phyloP scores from a whole-genome alignment of 1,284 basidiomycete genomes.

The Sporisorium sorghi region DNA sequence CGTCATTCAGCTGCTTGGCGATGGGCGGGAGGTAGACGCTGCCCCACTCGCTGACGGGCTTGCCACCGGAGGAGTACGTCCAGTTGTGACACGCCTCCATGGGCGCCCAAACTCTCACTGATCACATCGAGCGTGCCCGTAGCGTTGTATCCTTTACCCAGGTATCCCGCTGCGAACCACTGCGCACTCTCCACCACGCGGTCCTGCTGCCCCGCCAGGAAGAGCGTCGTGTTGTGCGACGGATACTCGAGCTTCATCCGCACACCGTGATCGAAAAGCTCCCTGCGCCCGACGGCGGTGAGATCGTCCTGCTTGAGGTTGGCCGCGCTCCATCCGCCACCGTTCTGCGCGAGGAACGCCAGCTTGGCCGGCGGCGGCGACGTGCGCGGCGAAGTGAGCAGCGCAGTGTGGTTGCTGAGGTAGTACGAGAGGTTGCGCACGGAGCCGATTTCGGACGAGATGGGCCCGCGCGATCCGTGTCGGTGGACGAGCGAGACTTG shows the following conservation, averaged over 20 bases:
- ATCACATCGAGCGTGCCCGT: conserved; percentile 70
- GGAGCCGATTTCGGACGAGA: conserved; percentile 28
- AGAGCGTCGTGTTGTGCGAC: conserved; percentile 68
- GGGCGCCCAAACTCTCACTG: conserved; percentile 70
- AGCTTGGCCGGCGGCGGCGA: conserved; percentile 69
- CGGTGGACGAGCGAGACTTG: conserved; percentile 71
- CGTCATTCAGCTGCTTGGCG: conserved; percentile 70
- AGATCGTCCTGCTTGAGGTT: conserved; percentile 71
- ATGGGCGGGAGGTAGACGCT: conserved; percentile 71
- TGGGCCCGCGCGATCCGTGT: conserved; percentile 71
- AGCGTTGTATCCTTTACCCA: conserved; percentile 69
- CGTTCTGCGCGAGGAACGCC: conserved; percentile 70
- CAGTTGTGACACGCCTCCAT: conserved; percentile 72
- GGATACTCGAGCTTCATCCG: conserved; percentile 71
- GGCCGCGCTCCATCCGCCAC: conserved; percentile 68
- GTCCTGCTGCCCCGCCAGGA: conserved; percentile 72
- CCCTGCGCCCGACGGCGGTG: conserved; percentile 70
- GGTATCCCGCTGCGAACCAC: conserved; percentile 72
- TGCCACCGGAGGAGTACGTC: conserved; percentile 70
- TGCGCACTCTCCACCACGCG: conserved; percentile 72
- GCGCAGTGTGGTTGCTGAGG: conserved; percentile 68
- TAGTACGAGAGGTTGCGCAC: conserved; percentile 41
- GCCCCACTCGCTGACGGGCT: conserved; percentile 68
- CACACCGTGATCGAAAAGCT: conserved; percentile 73
- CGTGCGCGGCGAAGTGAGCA: conserved; percentile 65